Percentiles rank a stretch among this genome's conserved stretches.
These are phyloP conservation scores for Pulveroboletus ravenelii DNA, from an alignment of 768 basidiomycete genomes.

Conservation along the genomic window DNA sequence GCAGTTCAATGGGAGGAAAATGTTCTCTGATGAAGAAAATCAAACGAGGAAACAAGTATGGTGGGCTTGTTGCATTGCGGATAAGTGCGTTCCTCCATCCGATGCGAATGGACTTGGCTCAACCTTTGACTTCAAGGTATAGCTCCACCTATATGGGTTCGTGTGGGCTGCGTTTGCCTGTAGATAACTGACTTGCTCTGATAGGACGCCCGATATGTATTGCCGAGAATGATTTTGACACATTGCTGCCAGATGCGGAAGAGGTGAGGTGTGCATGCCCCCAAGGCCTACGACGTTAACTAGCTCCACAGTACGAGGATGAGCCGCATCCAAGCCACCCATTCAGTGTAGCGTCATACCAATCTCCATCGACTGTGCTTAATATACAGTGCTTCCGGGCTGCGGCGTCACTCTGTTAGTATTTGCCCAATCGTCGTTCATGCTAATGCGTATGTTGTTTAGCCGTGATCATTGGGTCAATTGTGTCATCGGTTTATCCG, in stretches of 20 bases:
- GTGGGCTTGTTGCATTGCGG: conserved; percentile 71
- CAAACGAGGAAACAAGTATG: conserved; percentile 73
- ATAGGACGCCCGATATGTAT: conserved; percentile 65
- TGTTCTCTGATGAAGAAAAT: conserved; percentile 64
- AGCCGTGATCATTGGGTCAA: conserved; percentile 66
- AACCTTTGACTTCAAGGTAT: conserved; percentile 40
- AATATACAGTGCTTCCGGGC: conserved; percentile 54
- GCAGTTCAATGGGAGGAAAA: conserved; percentile 54
- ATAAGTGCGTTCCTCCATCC: conserved; percentile 48
- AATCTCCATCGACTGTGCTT: conserved; percentile 38
- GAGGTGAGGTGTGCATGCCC: conserved; percentile 36
- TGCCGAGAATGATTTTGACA: conserved; percentile 66
- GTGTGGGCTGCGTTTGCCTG: conserved; percentile 2
- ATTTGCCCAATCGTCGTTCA: conserved; percentile 3
- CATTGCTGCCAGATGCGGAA: conserved; percentile 52
- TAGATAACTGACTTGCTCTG: conserved; percentile 7
- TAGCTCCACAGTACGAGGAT: conserved; percentile 49
- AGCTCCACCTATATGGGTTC: conserved; percentile 72
- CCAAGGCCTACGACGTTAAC: conserved; percentile 6
- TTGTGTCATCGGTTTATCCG: conserved; percentile 67
- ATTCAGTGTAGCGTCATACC: conserved; percentile 35
- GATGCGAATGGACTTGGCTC: neutral
- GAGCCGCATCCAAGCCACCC: conserved; percentile 49
- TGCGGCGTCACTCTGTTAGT: conserved; percentile 55
- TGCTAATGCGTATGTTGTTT: conserved; percentile 1